Evolutionary conservation across 805 yeast genomes (phyloP).

Genomic region (Hanseniaspora hatyaiensis): DNA sequence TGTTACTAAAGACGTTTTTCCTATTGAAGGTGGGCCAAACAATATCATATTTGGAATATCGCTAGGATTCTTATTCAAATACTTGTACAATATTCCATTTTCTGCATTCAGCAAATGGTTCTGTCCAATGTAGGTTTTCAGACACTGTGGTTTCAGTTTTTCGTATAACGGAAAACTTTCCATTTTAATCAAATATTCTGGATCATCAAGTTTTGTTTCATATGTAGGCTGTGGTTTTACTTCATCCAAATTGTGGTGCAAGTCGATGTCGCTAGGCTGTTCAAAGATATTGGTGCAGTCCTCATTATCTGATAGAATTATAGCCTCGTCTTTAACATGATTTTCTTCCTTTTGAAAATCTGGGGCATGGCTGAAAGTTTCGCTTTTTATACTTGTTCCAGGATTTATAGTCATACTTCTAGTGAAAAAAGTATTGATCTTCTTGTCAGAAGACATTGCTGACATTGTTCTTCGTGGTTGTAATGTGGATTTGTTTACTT

Average conservation of each 20-base stretch:
- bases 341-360: too few species aligned
- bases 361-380: not conserved
- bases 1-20: conserved; percentile 76
- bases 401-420: not conserved
- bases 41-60: conserved; percentile 77
- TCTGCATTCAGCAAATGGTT: conserved; percentile 52
- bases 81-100: conserved; percentile 54
- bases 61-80: conserved; percentile 35
- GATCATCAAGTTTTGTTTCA: conserved; percentile 15
- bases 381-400: not conserved
- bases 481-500: not conserved
- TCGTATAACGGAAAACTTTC: conserved; percentile 52
- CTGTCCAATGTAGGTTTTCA: conserved; percentile 77
- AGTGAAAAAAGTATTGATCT: not conserved
- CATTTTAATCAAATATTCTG: conserved; percentile 24
- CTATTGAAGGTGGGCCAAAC: conserved; percentile 95
- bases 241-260: not conserved
- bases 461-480: not conserved
- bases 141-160: conserved; percentile 59
- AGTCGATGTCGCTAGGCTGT: not conserved
- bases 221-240: conserved; percentile 8
- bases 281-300: too few species aligned
- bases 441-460: not conserved
- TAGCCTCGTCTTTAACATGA: too few species aligned
- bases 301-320: too few species aligned